These are phyloP conservation scores for Hortaea werneckii DNA, from an alignment of 2,329 filamentous ascomycete species.

Conservation along the genomic window DNA sequence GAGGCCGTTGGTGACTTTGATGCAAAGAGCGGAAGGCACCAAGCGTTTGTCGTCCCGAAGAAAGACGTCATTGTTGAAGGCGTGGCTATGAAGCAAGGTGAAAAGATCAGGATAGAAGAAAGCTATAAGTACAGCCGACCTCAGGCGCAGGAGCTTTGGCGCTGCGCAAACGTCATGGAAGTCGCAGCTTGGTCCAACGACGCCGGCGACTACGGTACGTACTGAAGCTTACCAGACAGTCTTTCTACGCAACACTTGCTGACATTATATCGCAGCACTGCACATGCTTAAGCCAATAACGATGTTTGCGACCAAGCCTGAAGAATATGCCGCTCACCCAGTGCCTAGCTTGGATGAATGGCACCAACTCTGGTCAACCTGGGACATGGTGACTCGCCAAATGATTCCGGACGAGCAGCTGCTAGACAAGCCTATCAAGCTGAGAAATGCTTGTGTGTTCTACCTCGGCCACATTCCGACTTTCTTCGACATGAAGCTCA, in stretches of 20 bases:
- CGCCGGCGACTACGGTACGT: constrained; percentile 65
- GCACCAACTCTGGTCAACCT: constrained; percentile 68
- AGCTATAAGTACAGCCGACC: constrained; percentile 64
- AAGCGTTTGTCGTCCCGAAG: constrained; percentile 70
- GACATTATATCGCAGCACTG: constrained; percentile 45
- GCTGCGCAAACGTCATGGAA: constrained; percentile 57
- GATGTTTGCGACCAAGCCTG: constrained; percentile 57
- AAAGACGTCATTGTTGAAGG: constrained; percentile 60
- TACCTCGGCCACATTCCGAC: constrained; percentile 93
- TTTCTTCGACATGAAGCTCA: constrained; percentile 82
- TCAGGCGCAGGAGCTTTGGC: constrained; percentile 56
- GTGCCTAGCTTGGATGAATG: constrained; percentile 68
- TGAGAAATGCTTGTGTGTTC: constrained; percentile 87
- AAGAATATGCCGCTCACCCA: constrained; percentile 59
- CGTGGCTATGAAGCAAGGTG: constrained; percentile 56
- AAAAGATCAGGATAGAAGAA: constrained; percentile 76
- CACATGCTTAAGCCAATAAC: constrained; percentile 63
- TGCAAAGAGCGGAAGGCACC: constrained; percentile 62
- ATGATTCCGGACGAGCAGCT: constrained; percentile 82
- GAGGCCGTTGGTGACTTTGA: constrained; percentile 76
- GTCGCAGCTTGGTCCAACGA: constrained; percentile 54
- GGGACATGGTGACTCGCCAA: constrained; percentile 71
- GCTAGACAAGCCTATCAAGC: constrained; percentile 79
- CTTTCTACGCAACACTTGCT: constrained; percentile 3
- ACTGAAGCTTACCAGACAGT: neutral